Conservation (phyloP, 768 basidiomycete genomes). For the Rhodotorula toruloides region DNA sequence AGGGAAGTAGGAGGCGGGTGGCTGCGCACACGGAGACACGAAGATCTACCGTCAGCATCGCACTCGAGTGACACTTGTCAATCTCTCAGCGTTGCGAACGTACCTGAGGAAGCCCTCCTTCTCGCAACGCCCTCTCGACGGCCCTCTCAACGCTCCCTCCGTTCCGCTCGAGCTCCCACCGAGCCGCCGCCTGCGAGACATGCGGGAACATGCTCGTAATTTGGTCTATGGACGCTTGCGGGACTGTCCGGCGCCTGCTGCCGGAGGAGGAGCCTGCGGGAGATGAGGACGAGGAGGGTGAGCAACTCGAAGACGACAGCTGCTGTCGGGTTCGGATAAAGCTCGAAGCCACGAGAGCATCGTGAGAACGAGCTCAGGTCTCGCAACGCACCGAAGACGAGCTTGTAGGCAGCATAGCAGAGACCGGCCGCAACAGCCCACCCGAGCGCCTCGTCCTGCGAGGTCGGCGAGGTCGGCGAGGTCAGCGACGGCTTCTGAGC, state of each 20-base stretch:
- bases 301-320: too few relatives aligned
- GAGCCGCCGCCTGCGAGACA: not conserved
- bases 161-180: slow-evolving; percentile 33
- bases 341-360: too few relatives aligned
- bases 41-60: not conserved
- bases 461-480: too few relatives aligned
- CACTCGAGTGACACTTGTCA: not conserved
- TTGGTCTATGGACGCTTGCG: slow-evolving; percentile 15
- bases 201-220: slow-evolving; percentile 20
- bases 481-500: too few relatives aligned
- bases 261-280: not conserved
- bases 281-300: not conserved
- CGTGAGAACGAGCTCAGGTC: too few relatives aligned
- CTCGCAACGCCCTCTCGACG: slow-evolving; percentile 27
- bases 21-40: not conserved
- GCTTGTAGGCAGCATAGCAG: slow-evolving; percentile 20
- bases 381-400: slow-evolving; percentile 17
- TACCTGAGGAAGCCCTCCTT: slow-evolving; percentile 35
- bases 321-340: too few relatives aligned
- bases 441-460: slow-evolving; percentile 25
- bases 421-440: slow-evolving; percentile 21
- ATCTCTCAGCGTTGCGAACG: not conserved
- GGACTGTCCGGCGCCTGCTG: not conserved
- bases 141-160: slow-evolving; percentile 33
- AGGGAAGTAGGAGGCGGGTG: slow-evolving; percentile 31